Conservation (phyloP, 2,329 filamentous ascomycete genomes). For the Aspergillus piperis region DNA sequence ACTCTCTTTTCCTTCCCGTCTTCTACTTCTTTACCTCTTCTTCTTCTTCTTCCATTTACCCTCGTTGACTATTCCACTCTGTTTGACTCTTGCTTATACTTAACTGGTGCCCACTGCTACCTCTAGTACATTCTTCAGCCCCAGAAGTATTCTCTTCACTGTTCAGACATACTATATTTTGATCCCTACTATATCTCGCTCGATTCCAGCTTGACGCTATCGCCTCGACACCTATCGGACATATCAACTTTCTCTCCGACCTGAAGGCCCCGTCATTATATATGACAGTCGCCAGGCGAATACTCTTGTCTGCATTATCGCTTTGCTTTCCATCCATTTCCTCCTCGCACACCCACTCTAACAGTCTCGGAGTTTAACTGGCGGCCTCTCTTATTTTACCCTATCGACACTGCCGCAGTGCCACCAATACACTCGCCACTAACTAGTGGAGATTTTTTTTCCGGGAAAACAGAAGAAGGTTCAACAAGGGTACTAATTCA, state of each 20-base stretch:
- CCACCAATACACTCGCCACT: not conserved
- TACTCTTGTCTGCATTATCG: not conserved
- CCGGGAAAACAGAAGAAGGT: not conserved
- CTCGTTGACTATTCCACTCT: not conserved
- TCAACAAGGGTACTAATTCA: not conserved
- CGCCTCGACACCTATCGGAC: not conserved
- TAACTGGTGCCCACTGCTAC: not conserved
- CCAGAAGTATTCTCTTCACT: not conserved
- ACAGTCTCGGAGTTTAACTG: not conserved
- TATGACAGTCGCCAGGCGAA: not conserved
- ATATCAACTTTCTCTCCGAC: not conserved
- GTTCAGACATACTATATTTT: not conserved
- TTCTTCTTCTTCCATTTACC: not conserved
- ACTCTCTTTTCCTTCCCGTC: slow-evolving; percentile 18
- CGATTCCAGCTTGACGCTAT: not conserved
- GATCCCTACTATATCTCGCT: not conserved
- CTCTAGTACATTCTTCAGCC: not conserved
- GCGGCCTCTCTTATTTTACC: not conserved
- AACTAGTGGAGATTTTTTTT: not conserved
- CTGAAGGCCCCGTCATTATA: not conserved
- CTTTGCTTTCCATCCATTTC: not conserved
- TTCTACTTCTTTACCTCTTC: not conserved
- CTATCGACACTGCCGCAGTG: not conserved
- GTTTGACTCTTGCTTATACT: not conserved
- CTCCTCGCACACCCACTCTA: not conserved